phyloP scores from a whole-genome alignment of 805 yeast genomes.

The Saccharomycopsis schoenii region DNA sequence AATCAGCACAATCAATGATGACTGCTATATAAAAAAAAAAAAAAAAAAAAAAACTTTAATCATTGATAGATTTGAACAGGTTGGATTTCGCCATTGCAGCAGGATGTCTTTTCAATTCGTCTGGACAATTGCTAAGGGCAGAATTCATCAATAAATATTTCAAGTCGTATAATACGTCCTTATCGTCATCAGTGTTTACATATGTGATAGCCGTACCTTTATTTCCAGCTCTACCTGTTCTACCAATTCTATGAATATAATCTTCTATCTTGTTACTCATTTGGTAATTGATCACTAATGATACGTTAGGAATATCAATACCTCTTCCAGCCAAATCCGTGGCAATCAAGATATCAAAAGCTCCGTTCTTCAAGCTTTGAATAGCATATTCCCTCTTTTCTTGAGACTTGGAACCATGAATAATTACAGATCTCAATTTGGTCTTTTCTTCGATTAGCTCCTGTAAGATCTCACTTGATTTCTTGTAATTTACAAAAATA shows the following conservation, averaged over 20 bases:
- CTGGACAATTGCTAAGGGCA: slow-evolving; percentile 14
- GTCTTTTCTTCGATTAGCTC: slow-evolving; percentile 35
- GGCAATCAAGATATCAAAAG: slow-evolving; percentile 62
- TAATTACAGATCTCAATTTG: slow-evolving; percentile 43
- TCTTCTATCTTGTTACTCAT: slow-evolving; percentile 72
- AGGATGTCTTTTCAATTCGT: slow-evolving; percentile 14
- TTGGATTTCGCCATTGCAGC: slow-evolving; percentile 15
- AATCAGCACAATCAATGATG: background rate
- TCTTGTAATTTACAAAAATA: slow-evolving; percentile 71
- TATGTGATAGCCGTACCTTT: slow-evolving; percentile 70
- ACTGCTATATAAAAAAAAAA: no score
- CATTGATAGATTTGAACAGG: slow-evolving; percentile 10
- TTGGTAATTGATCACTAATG: slow-evolving; percentile 79
- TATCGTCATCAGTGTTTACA: slow-evolving; percentile 46
- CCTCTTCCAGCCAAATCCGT: slow-evolving; percentile 97
- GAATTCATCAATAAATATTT: slow-evolving; percentile 11
- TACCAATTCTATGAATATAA: slow-evolving; percentile 86
- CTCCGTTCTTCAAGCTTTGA: slow-evolving; percentile 43
- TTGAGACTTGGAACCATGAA: slow-evolving; percentile 86
- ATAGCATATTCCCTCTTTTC: slow-evolving; percentile 77
- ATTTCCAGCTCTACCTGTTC: slow-evolving; percentile 94
- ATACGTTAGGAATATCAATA: slow-evolving; percentile 79
- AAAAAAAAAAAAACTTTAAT: slow-evolving; percentile 5
- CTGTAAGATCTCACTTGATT: slow-evolving; percentile 58
- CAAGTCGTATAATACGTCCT: slow-evolving; percentile 37